Evolutionary conservation across 2,329 filamentous ascomycete species (phyloP).

Genomic region (Sphaerulina vaccinii): DNA sequence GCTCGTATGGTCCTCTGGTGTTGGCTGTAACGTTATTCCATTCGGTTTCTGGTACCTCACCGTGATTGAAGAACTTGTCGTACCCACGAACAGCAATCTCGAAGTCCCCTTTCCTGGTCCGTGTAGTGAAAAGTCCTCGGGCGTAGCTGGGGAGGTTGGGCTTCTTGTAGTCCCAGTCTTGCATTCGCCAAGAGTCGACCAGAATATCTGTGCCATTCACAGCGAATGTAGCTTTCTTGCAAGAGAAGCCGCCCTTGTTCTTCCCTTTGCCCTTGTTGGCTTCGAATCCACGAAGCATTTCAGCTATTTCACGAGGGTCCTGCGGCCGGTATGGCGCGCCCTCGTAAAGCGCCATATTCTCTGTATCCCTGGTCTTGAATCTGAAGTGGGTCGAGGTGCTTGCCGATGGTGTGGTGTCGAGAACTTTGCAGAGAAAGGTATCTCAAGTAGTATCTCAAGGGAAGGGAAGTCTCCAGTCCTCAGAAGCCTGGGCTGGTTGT

Average conservation of each 20-base stretch:
- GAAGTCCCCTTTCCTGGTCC: conserved; percentile 59
- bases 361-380: not conserved
- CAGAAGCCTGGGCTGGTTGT: too few relatives aligned
- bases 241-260: conserved; percentile 60
- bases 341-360: conserved; percentile 53
- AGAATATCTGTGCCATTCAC: conserved; percentile 65
- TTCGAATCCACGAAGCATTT: conserved; percentile 66
- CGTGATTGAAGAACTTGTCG: conserved; percentile 98
- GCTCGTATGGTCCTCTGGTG: conserved; percentile 85
- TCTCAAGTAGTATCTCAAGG: too few relatives aligned
- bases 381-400: not conserved
- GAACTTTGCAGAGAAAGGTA: too few relatives aligned
- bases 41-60: conserved; percentile 75
- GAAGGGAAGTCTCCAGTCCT: too few relatives aligned
- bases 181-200: conserved; percentile 89
- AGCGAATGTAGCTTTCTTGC: conserved; percentile 76
- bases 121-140: conserved; percentile 88
- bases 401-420: not conserved
- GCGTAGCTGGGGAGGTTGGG: conserved; percentile 84
- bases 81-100: conserved; percentile 90
- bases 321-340: conserved; percentile 66
- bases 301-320: conserved; percentile 64
- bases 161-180: conserved; percentile 95
- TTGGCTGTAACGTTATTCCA: conserved; percentile 75
- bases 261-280: conserved; percentile 53